phyloP scores from a whole-genome alignment of 1,139 yeast species.

The Entelexis sorbosivorans region DNA sequence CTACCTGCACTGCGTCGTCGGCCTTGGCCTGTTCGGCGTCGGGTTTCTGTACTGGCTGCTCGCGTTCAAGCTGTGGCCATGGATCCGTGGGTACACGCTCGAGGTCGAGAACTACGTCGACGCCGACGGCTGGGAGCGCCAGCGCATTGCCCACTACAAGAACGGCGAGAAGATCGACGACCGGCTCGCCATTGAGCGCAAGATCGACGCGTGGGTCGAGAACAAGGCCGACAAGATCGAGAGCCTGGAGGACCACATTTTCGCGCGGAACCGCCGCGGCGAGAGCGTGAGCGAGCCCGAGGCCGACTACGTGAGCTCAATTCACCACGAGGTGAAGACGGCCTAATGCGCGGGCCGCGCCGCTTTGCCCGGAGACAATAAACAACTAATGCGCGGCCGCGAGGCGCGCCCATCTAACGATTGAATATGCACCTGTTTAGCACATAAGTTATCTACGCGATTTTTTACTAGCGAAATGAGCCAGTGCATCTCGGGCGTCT shows the following conservation, averaged over 20 bases:
- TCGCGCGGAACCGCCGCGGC: background rate
- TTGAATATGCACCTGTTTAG: too few relatives aligned
- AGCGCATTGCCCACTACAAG: slow-evolving; percentile 33
- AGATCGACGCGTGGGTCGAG: slow-evolving; percentile 1
- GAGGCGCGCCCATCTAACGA: too few relatives aligned
- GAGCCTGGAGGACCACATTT: background rate
- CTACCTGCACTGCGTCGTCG: slow-evolving; percentile 72
- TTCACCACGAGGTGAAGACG: background rate
- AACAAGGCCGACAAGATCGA: background rate
- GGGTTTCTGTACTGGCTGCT: slow-evolving; percentile 65
- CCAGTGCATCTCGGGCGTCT: too few relatives aligned
- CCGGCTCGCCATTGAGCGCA: background rate
- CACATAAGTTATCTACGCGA: too few relatives aligned
- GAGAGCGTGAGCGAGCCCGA: background rate
- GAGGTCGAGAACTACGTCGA: slow-evolving; percentile 52
- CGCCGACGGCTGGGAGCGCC: slow-evolving; percentile 66
- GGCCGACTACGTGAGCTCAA: background rate
- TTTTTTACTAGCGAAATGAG: too few relatives aligned
- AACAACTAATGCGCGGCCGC: background rate
- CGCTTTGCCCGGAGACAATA: too few relatives aligned
- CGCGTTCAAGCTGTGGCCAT: slow-evolving; percentile 55
- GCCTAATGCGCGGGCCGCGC: background rate
- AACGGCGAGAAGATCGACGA: slow-evolving; percentile 5
- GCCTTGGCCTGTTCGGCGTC: slow-evolving; percentile 63
- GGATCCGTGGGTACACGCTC: slow-evolving; percentile 46